Conservation (phyloP, 2,329 filamentous ascomycete species). For the Talaromyces sp. region DNA sequence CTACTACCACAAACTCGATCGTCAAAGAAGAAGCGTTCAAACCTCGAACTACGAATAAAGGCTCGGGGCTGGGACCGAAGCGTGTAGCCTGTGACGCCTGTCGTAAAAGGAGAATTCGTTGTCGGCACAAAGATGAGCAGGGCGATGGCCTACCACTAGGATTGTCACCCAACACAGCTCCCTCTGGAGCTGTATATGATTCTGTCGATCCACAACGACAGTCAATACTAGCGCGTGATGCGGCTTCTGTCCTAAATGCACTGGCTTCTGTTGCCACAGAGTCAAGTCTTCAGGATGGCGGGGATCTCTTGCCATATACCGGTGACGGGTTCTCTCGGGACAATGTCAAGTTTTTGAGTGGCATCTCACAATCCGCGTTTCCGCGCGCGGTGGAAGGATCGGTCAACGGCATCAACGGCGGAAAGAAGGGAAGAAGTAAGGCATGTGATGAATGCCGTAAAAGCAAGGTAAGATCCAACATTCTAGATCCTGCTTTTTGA, state of each 20-base stretch:
- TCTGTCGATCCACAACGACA: slow-evolving; percentile 29
- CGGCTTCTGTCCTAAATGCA: slow-evolving; percentile 38
- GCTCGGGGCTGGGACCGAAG: slow-evolving; percentile 58
- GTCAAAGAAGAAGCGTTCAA: slow-evolving; percentile 32
- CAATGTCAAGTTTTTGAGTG: slow-evolving; percentile 27
- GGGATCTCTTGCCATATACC: slow-evolving; percentile 25
- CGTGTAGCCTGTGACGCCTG: slow-evolving; percentile 60
- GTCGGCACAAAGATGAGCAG: slow-evolving; percentile 59
- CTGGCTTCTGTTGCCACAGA: slow-evolving; percentile 38
- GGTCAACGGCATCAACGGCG: slow-evolving; percentile 37
- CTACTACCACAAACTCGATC: slow-evolving; percentile 20
- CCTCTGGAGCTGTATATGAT: slow-evolving; percentile 30
- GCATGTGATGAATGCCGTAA: slow-evolving; percentile 64
- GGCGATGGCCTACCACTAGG: slow-evolving; percentile 21
- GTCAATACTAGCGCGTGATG: slow-evolving; percentile 36
- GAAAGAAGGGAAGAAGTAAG: slow-evolving; percentile 58
- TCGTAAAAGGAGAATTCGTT: slow-evolving; percentile 59
- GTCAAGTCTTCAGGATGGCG: slow-evolving; percentile 30
- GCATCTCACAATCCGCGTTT: slow-evolving; percentile 26
- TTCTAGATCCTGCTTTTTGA: background rate
- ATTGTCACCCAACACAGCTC: slow-evolving; percentile 26
- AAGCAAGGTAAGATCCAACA: slow-evolving; percentile 56
- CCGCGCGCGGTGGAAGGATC: slow-evolving; percentile 31
- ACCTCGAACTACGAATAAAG: slow-evolving; percentile 50
- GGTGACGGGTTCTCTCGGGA: slow-evolving; percentile 25